Evolutionary conservation across 2,329 filamentous ascomycete species (phyloP).

Genomic region (Colletotrichum sojae): DNA sequence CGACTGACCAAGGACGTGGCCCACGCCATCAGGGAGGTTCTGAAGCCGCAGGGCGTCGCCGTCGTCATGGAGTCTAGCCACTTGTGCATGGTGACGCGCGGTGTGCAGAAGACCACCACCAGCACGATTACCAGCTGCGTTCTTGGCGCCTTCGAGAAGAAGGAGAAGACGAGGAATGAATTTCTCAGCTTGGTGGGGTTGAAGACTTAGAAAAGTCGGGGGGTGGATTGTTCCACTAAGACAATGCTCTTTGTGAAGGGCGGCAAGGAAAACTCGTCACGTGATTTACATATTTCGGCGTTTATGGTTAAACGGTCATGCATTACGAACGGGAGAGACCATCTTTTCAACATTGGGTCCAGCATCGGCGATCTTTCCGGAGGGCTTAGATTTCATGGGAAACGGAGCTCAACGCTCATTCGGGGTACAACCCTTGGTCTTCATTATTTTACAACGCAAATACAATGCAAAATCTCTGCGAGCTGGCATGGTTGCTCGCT

Average conservation of each 20-base stretch:
- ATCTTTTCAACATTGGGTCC: slow-evolving; percentile 43
- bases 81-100: slow-evolving; percentile 98
- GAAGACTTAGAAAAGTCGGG: slow-evolving; percentile 53
- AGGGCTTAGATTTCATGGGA: slow-evolving; percentile 33
- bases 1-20: slow-evolving; percentile 96
- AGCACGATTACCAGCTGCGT: slow-evolving; percentile 97
- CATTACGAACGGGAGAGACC: slow-evolving; percentile 38
- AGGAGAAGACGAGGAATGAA: slow-evolving; percentile 94
- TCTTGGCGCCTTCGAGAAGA: slow-evolving; percentile 93
- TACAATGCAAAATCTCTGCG: slow-evolving; percentile 16
- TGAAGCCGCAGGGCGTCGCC: slow-evolving; percentile 94
- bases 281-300: slow-evolving; percentile 15
- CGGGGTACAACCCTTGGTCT: slow-evolving; percentile 12
- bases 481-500: slow-evolving; percentile 13
- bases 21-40: slow-evolving; percentile 90
- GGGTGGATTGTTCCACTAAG: slow-evolving; percentile 1
- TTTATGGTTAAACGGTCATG: slow-evolving; percentile 33
- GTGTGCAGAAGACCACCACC: slow-evolving; percentile 91
- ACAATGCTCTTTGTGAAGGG: background rate
- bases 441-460: slow-evolving; percentile 3
- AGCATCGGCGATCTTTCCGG: slow-evolving; percentile 35
- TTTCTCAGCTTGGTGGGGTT: slow-evolving; percentile 86
- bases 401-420: slow-evolving; percentile 42
- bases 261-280: background rate
- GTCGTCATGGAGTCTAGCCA: slow-evolving; percentile 98